Percentiles rank a stretch among this genome's conserved stretches.
phyloP scores from a whole-genome alignment of 495 filamentous ascomycete species.

The Xylaria grammica region DNA sequence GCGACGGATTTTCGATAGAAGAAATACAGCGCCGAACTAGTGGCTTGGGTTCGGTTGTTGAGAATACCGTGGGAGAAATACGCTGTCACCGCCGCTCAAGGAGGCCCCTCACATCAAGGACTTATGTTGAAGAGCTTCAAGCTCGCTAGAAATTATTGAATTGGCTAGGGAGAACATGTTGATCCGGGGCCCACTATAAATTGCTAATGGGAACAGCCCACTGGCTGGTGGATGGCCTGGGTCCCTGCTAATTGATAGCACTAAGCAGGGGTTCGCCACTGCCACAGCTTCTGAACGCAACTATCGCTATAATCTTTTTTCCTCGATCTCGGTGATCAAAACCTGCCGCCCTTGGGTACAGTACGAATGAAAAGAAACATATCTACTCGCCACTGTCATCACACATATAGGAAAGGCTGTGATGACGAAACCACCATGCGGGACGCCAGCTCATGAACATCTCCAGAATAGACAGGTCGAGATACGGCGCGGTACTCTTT shows the following conservation, averaged over 20 bases:
- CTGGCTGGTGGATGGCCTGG: background rate
- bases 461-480: conserved; percentile 57
- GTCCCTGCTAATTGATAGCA: background rate
- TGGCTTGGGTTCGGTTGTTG: background rate
- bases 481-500: conserved; percentile 54
- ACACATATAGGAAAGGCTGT: conserved; percentile 40
- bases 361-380: background rate
- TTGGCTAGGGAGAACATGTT: conserved; percentile 25
- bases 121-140: background rate
- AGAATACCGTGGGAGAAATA: background rate
- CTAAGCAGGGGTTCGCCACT: conserved; percentile 12
- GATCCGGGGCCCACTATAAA: conserved; percentile 26
- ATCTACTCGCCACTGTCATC: conserved; percentile 21
- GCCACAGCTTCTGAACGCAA: background rate
- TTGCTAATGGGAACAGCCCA: conserved; percentile 5
- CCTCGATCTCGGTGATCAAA: background rate
- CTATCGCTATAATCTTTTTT: conserved; percentile 11
- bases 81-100: background rate
- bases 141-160: conserved; percentile 16
- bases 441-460: conserved; percentile 57
- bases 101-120: background rate
- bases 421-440: conserved; percentile 52
- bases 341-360: background rate
- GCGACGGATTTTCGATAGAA: background rate
- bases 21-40: background rate